Evolutionary conservation across 106 monocot genomes (phyloP), one percentile per base, ranked within the genome.

Genomic region (Allium fistulosum): DNA sequence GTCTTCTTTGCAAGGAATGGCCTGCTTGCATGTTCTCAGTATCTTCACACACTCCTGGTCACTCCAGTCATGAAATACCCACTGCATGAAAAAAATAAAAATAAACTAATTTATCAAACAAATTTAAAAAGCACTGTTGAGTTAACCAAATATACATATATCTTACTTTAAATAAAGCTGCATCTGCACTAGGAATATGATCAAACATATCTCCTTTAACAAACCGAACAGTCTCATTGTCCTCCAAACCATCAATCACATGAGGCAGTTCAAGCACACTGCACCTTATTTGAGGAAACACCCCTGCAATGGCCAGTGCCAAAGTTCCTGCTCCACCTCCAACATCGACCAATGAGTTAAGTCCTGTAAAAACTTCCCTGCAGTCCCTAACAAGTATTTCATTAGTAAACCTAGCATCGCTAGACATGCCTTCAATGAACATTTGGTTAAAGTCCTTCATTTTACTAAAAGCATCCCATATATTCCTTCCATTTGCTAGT

Each of bases 31-130:
- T 9, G 15, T n/a, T 27, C 53, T 28, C 37, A 68, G 68, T 67
- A 68, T 75, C 45, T 46, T 46, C 7, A 68, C 17, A 67, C 66
- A 74, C 1, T 74, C 67, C 58, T 68, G 49, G 11, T 75, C 75
- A 18, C 51, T 75, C 75, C 68, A 68, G 47, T 75, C 74, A 57
- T 66, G 66, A 22, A 74, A 27, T 46, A 74, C 48, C 74, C 74
- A 74, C 74, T 74, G 49, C 48, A 46, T 17, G 48, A 14, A 37
- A 37, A 37, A 37, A 5, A 37, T 22, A 37, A 37, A 37, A 37
- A 37, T 0, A 37, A 2, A 37, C 17, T 49, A 16, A 9, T 7
- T 10, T 62, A 0, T 46, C 10, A 62, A 9, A 16, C 45, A 12
- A 26, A 62, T 37, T 4, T 37, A 37, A 37, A 37, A 22, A 22